Evolutionary conservation across 2,329 filamentous ascomycete species (phyloP).

Genomic region (Aspergillus persii): DNA sequence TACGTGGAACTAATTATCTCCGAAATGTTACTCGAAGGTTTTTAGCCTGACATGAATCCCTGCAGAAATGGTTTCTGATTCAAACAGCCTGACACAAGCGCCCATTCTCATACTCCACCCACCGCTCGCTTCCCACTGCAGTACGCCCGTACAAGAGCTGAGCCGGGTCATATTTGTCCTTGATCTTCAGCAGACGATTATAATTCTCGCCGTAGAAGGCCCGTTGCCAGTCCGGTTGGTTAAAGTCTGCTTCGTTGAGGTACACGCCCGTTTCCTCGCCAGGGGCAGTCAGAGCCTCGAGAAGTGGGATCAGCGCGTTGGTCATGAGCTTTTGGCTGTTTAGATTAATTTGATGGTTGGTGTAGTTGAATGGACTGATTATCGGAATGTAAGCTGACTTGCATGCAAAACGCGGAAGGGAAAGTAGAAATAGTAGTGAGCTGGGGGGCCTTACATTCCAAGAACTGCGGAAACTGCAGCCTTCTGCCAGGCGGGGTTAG

Average conservation of each 20-base stretch:
- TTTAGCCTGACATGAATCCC: too few relatives aligned
- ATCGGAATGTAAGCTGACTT: constrained; percentile 3
- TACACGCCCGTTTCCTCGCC: constrained; percentile 18
- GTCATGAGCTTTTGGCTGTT: constrained; percentile 9
- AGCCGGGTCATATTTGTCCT: constrained; percentile 15
- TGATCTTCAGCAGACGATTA: not conserved
- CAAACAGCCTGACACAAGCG: not conserved
- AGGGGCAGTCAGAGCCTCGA: constrained; percentile 12
- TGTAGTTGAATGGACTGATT: constrained; percentile 10
- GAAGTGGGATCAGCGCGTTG: constrained; percentile 4
- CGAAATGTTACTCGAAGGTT: not conserved
- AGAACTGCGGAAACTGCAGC: not conserved
- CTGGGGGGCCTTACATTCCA: not conserved
- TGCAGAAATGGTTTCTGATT: not conserved
- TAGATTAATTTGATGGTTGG: not conserved
- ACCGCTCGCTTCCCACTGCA: constrained; percentile 14
- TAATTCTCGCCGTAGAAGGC: constrained; percentile 23
- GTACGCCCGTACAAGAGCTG: constrained; percentile 12
- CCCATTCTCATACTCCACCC: not conserved
- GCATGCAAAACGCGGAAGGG: not conserved
- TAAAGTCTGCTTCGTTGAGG: constrained; percentile 24
- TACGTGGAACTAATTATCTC: too few relatives aligned
- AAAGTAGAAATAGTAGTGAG: not conserved
- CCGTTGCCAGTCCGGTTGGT: constrained; percentile 19
- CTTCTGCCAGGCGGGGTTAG: constrained; percentile 14